These are phyloP conservation scores for Daldinia bambusicola DNA, from an alignment of 495 filamentous ascomycete species.

Conservation along the genomic window DNA sequence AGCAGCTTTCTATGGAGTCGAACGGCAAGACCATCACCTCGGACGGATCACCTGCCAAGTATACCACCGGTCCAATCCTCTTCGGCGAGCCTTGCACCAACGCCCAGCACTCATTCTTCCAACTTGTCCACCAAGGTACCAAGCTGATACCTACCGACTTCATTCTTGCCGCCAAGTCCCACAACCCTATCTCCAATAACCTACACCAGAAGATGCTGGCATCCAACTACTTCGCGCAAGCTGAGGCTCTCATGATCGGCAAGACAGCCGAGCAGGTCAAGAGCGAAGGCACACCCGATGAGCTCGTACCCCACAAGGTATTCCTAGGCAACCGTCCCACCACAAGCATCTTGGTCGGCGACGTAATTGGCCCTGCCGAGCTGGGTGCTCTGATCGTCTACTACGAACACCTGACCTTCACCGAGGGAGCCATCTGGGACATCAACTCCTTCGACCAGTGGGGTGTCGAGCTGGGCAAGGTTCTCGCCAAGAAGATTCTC, in stretches of 20 bases:
- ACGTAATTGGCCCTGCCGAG: constrained; percentile 90
- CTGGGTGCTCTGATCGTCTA: constrained; percentile 96
- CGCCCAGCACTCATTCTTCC: constrained; percentile 99
- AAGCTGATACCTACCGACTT: constrained; percentile 99
- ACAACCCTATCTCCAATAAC: constrained; percentile 93
- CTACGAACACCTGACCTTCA: constrained; percentile 99
- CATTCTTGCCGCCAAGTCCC: constrained; percentile 92
- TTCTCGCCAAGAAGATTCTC: constrained; percentile 89
- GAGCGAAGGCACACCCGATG: constrained; percentile 83
- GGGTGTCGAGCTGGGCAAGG: constrained; percentile 98
- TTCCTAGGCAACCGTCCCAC: constrained; percentile 98
- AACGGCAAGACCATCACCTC: constrained; percentile 98
- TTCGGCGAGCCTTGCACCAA: constrained; percentile 99
- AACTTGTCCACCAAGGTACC: constrained; percentile 97
- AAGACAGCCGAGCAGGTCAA: constrained; percentile 92
- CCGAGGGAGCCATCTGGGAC: constrained; percentile 97
- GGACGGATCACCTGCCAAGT: constrained; percentile 89
- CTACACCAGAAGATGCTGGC: constrained; percentile 99
- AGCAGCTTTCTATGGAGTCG: constrained; percentile 99
- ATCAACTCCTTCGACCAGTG: constrained; percentile 99
- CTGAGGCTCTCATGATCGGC: constrained; percentile 98
- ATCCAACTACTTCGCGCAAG: constrained; percentile 97
- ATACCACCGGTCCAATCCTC: constrained; percentile 91
- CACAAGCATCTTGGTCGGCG: constrained; percentile 89
- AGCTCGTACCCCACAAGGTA: constrained; percentile 95